Evolutionary conservation across 2,329 filamentous ascomycete genomes (phyloP).

Genomic region (Ophiostoma fasciatum): DNA sequence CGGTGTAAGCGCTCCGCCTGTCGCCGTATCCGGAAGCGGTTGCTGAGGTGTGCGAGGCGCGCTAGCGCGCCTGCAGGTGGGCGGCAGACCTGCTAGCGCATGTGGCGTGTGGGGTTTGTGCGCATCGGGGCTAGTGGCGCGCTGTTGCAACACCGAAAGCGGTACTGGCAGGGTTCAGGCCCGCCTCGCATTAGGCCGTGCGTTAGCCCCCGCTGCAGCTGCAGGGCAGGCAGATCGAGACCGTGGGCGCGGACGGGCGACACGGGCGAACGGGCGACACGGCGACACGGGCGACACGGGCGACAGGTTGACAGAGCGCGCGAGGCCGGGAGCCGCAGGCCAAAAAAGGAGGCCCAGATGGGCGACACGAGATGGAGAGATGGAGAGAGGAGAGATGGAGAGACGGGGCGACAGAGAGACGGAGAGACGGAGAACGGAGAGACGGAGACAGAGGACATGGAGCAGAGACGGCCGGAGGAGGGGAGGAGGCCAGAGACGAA

Average conservation of each 20-base stretch:
- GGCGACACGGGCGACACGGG: no score
- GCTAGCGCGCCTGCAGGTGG: constrained; percentile 1
- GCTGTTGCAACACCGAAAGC: constrained; percentile 10
- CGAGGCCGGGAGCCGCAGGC: no score
- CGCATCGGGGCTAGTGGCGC: constrained; percentile 6
- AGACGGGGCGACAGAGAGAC: no score
- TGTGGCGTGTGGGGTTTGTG: constrained; percentile 3
- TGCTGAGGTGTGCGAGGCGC: constrained; percentile 2
- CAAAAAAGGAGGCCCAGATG: no score
- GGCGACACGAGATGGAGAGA: no score
- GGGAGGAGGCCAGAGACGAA: not conserved
- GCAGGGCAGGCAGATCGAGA: constrained; percentile 3
- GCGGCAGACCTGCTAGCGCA: constrained; percentile 3
- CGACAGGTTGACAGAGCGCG: no score
- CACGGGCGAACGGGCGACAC: no score
- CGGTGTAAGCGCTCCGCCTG: no score
- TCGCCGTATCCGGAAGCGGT: not conserved
- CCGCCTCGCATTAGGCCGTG: constrained; percentile 3
- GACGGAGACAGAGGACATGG: not conserved
- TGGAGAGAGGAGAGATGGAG: no score
- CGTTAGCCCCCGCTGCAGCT: constrained; percentile 6
- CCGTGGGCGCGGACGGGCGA: no score
- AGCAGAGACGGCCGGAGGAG: no score
- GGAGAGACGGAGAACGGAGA: not conserved
- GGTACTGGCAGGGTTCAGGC: constrained; percentile 8